These are phyloP conservation scores for Jackrogersella minutella DNA, from an alignment of 495 filamentous ascomycete species.

Conservation along the genomic window DNA sequence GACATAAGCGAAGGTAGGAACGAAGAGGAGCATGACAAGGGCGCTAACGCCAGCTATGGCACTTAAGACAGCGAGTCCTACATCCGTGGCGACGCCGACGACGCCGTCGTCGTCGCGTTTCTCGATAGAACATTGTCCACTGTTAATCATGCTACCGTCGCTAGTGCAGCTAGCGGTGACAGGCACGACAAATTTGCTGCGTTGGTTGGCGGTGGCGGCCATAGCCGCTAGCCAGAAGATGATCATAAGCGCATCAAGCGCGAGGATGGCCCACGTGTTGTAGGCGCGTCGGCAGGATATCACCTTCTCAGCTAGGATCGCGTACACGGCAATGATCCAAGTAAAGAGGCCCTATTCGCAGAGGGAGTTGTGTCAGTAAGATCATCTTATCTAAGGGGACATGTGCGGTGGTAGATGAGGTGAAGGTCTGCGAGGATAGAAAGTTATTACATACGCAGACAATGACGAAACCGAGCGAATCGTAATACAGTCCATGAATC, in stretches of 20 bases:
- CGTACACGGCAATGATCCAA: slow-evolving; percentile 52
- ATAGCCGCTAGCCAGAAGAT: slow-evolving; percentile 59
- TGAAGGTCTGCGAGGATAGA: not conserved
- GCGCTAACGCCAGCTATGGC: slow-evolving; percentile 56
- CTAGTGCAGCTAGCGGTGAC: slow-evolving; percentile 48
- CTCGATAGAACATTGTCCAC: slow-evolving; percentile 46
- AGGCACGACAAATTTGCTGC: slow-evolving; percentile 46
- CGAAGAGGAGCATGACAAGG: slow-evolving; percentile 55
- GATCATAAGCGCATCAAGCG: slow-evolving; percentile 54
- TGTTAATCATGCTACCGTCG: slow-evolving; percentile 51
- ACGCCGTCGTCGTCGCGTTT: slow-evolving; percentile 39
- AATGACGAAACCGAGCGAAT: slow-evolving; percentile 49
- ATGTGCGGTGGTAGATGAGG: not conserved
- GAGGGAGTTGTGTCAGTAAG: slow-evolving; percentile 13
- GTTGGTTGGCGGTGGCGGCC: slow-evolving; percentile 52
- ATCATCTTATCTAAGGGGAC: not conserved
- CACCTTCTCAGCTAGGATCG: slow-evolving; percentile 52
- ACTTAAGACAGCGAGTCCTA: slow-evolving; percentile 45
- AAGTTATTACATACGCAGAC: slow-evolving; percentile 50
- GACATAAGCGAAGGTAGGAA: slow-evolving; percentile 54
- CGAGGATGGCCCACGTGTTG: slow-evolving; percentile 58
- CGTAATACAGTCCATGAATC: slow-evolving; percentile 52
- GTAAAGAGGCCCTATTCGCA: slow-evolving; percentile 53
- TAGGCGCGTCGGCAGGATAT: slow-evolving; percentile 46
- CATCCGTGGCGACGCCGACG: slow-evolving; percentile 30